A percentile compares a stretch with the other conserved stretches of the same genome.
Conservation (phyloP, 2,329 filamentous ascomycete species). For the Uncinocarpus reesii region DNA sequence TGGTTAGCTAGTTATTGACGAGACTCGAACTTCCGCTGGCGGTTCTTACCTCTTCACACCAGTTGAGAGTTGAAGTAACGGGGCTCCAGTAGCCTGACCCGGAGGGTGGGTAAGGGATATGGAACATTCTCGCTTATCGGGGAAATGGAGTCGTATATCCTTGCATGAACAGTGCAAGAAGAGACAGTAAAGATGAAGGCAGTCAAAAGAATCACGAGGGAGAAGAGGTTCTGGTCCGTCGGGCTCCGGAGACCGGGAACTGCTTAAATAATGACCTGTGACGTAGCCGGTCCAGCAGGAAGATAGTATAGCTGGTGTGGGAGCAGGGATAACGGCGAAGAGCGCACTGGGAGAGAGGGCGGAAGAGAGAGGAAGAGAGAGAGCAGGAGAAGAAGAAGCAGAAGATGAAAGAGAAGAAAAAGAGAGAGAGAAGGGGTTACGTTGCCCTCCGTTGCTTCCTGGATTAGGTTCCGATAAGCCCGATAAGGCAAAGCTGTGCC, state of each 20-base stretch:
- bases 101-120: constrained; percentile 36
- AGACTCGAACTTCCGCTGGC: background rate
- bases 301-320: too few species aligned
- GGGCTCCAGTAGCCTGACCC: constrained; percentile 55
- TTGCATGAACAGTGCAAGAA: background rate
- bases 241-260: background rate
- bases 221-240: background rate
- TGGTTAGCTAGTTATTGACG: background rate
- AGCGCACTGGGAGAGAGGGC: background rate
- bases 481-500: background rate
- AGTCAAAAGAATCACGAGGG: background rate
- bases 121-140: constrained; percentile 1
- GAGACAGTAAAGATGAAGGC: background rate
- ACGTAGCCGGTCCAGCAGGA: too few species aligned
- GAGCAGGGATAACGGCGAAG: background rate
- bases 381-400: background rate
- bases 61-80: constrained; percentile 63
- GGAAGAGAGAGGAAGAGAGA: background rate
- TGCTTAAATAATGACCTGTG: background rate
- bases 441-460: background rate
- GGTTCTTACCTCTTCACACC: constrained; percentile 61
- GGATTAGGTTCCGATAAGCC: background rate
- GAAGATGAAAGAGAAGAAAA: background rate
- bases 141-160: background rate
- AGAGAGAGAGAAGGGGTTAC: background rate